These are phyloP conservation scores for Oxalis stricta DNA, from an alignment of 441 rosid genomes.

Conservation along the genomic window DNA sequence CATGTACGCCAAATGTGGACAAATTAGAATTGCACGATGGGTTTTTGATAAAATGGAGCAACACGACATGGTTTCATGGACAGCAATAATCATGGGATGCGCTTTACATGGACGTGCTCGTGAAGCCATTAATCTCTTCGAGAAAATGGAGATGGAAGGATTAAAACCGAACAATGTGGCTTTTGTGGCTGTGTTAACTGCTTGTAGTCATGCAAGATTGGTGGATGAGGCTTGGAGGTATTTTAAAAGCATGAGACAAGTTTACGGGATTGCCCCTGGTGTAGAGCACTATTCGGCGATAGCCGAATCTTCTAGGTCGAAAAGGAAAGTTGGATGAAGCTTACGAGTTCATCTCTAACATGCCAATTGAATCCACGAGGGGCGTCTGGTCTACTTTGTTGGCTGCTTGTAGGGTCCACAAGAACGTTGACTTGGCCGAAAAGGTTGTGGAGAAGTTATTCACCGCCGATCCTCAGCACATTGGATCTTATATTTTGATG, in stretches of 20 bases:
- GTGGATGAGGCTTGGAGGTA: constrained; percentile 35
- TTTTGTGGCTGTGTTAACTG: constrained; percentile 45
- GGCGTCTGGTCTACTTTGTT: constrained; percentile 48
- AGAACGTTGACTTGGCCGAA: constrained; percentile 45
- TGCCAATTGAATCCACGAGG: constrained; percentile 27
- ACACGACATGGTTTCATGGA: constrained; percentile 53
- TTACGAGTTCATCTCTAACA: constrained; percentile 25
- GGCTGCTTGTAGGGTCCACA: constrained; percentile 44
- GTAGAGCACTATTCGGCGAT: constrained; percentile 55
- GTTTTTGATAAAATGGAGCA: constrained; percentile 35
- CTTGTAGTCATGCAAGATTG: constrained; percentile 58
- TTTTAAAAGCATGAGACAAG: constrained; percentile 29
- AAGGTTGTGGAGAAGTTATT: constrained; percentile 33
- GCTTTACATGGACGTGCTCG: constrained; percentile 47
- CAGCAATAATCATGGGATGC: constrained; percentile 51
- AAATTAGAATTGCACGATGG: constrained; percentile 30
- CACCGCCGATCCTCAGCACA: constrained; percentile 29
- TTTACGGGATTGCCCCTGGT: constrained; percentile 28
- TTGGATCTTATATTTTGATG: constrained; percentile 45
- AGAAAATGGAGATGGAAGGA: constrained; percentile 40
- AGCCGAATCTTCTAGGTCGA: constrained; percentile 53
- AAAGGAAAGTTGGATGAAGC: constrained; percentile 60
- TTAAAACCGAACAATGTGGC: constrained; percentile 40
- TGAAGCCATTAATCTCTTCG: constrained; percentile 40
- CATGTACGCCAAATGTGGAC: constrained; percentile 82